These are phyloP conservation scores for Streptanthus diversifolius DNA, from an alignment of 345 rosid species.

Conservation along the genomic window DNA sequence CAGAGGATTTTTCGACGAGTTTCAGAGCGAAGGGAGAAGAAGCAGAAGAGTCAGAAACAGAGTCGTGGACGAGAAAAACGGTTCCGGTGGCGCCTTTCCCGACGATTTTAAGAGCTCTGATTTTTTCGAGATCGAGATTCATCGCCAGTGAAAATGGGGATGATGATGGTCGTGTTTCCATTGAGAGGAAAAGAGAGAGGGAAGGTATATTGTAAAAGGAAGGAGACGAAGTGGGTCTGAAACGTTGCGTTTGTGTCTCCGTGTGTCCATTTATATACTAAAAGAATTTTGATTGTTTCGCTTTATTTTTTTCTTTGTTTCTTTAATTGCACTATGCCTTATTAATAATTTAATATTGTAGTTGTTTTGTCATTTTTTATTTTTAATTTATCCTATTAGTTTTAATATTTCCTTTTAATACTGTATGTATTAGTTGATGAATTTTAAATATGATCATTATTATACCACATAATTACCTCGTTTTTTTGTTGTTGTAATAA, in stretches of 20 bases:
- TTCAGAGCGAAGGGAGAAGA: conserved; percentile 67
- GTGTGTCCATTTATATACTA: not conserved
- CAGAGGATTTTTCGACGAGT: conserved; percentile 60
- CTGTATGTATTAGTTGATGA: too few relatives aligned
- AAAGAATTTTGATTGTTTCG: not conserved
- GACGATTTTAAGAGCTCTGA: conserved; percentile 56
- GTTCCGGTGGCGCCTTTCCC: conserved; percentile 97
- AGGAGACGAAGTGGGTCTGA: conserved; percentile 37
- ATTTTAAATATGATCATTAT: too few relatives aligned
- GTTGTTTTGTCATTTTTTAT: not conserved
- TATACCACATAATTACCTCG: too few relatives aligned
- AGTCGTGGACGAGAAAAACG: conserved; percentile 76
- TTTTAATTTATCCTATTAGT: too few relatives aligned
- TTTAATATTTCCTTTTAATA: too few relatives aligned
- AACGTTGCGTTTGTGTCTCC: conserved; percentile 20
- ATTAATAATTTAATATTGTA: not conserved
- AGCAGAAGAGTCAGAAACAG: conserved; percentile 45
- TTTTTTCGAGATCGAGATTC: conserved; percentile 40
- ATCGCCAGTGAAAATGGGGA: conserved; percentile 15
- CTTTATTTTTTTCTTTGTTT: not conserved
- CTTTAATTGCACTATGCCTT: not conserved
- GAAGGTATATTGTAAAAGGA: conserved; percentile 12
- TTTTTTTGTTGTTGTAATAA: not conserved
- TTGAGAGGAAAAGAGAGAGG: not conserved
- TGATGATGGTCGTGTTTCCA: conserved; percentile 20